These are phyloP conservation scores for Pittosporum tobira DNA, from an alignment of 129 eudicot genomes.

Conservation along the genomic window DNA sequence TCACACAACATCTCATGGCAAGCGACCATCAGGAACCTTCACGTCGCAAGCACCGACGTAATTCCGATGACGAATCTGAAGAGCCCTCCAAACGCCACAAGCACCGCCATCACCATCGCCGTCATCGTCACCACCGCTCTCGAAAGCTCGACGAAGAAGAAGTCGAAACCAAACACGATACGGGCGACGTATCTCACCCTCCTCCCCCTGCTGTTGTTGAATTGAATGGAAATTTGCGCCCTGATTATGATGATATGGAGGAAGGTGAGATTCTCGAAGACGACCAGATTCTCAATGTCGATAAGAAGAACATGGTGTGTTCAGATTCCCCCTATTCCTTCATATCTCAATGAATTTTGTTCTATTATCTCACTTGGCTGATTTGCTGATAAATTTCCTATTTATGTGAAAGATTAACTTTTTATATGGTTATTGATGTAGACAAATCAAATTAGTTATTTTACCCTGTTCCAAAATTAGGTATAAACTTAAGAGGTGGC, in stretches of 20 bases:
- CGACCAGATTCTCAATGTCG: constrained; percentile 21
- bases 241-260: constrained; percentile 87
- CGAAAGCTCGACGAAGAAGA: constrained; percentile 34
- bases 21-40: constrained; percentile 43
- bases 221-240: constrained; percentile 16
- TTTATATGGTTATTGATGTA: neutral
- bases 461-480: too few species aligned
- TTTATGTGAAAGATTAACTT: neutral
- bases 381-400: constrained; percentile 13
- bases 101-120: constrained; percentile 41
- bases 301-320: constrained; percentile 43
- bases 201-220: constrained; percentile 16
- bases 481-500: too few species aligned
- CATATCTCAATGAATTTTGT: neutral
- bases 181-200: constrained; percentile 14
- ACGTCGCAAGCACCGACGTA: constrained; percentile 59
- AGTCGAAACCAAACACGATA: constrained; percentile 24
- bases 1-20: constrained; percentile 35
- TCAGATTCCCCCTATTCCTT: constrained; percentile 19
- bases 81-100: constrained; percentile 70
- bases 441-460: too few species aligned
- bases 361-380: neutral
- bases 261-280: constrained; percentile 97
- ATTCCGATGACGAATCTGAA: constrained; percentile 53
- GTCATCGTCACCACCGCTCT: constrained; percentile 16